Evolutionary conservation across 257 asterid species (phyloP), one percentile per base, ranked within the genome.

Genomic region (Salvia hispanica): DNA sequence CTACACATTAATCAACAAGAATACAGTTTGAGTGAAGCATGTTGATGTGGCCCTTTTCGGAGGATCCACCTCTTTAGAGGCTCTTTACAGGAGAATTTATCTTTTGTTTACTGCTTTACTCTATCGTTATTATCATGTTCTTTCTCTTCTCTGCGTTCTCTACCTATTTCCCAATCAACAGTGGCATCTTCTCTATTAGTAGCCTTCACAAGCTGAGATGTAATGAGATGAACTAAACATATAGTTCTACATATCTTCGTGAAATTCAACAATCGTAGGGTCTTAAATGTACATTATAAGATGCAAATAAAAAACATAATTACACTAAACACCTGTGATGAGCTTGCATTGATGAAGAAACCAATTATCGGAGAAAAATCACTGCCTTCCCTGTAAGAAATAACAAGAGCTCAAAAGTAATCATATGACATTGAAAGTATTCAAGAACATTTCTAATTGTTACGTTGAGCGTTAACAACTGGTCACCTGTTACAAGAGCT

Each of bases 301-400:
- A 43, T 42, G 56, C 45, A 21, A n/a, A 64, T 3, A 44, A 53
- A 62, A 71, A 53, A 56, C 51, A 57, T 31, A 55, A 61, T 33
- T 54, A 25, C 28, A 63, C 37, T 43, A 45, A 50, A 50, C 9
- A 93, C 99, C 99, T 90, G 89, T 39, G 95, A 88, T 46, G 91
- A 81, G 69, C 73, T 67, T 0, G 80, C 77, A 5, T 81, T 79
- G 13, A 84, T 7, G 74, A 94, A 94, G 77, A 83, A 85, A 66
- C 99, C 97, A 72, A 85, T 78, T n/a, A 88, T 62, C 0, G 97
- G 87, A 43, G 99, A 84, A 78, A 94, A 91, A 44, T 84, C 87
- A 51, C 72, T 80, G 72, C 96, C 92, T 74, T 85, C 88, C 80
- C 97, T 92, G 87, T 82, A 25, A 25, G 76, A 5, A 2, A 70